phyloP scores from a whole-genome alignment of 495 filamentous ascomycete species.

The Trichoderma erinaceum region DNA sequence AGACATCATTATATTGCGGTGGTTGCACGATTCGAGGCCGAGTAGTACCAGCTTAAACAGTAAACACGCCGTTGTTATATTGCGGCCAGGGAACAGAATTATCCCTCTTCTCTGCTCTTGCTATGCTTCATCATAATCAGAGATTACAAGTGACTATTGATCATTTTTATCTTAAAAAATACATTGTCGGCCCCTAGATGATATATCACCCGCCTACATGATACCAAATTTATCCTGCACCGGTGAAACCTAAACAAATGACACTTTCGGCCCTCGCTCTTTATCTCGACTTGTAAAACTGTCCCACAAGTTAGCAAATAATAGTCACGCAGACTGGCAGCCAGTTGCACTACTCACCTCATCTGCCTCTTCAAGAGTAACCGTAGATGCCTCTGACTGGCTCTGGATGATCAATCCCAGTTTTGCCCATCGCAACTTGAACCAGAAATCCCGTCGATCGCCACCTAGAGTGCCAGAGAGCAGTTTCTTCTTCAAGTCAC shows the following conservation, averaged over 20 bases:
- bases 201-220: background rate
- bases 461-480: constrained; percentile 68
- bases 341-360: constrained; percentile 36
- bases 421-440: constrained; percentile 55
- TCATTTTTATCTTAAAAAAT: background rate
- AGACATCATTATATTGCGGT: too few relatives aligned
- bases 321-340: background rate
- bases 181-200: background rate
- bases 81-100: background rate
- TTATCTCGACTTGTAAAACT: constrained; percentile 19
- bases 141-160: background rate
- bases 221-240: background rate
- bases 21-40: too few relatives aligned
- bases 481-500: constrained; percentile 64
- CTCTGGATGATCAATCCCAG: constrained; percentile 68
- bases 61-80: background rate
- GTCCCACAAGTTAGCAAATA: constrained; percentile 11
- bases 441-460: constrained; percentile 80
- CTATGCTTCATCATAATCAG: background rate
- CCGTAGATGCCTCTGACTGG: constrained; percentile 53
- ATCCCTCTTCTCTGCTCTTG: background rate
- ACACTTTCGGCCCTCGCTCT: background rate
- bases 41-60: too few relatives aligned
- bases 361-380: constrained; percentile 62
- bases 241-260: background rate